Base-by-base conservation (phyloP, 257 asterid species). In the Solanum okadae region DNA sequence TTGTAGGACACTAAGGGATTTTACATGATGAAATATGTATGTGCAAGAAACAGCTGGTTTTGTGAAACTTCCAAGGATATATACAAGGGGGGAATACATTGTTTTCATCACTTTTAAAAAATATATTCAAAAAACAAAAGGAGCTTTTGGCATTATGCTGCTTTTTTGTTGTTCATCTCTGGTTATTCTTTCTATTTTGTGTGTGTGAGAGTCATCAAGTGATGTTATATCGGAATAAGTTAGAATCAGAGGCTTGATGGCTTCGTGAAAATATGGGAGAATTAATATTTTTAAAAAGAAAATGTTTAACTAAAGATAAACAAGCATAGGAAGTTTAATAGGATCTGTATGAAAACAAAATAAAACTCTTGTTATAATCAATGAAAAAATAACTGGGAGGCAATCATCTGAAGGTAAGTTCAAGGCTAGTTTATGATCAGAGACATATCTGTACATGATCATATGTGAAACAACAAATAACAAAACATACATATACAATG, bases 61-160 rank as follows among this genome's bases (percentile, higher is more conserved):
- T 94, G 94, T 94, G 99, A 92, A 91, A 61, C 63, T 92, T 90
- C 86, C 98, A 89, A 95, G 98, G 92, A 92, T 83, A 52, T 7
- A 85, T 63, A 16, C 79, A 65, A 13, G 78, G 87, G 77, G 9
- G 87, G 79, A 22, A 65, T 65, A 63, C 73, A 33, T 79, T 79
- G 65, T 44, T 79, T 44, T 91, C 79, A 85, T 91, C 98, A 93
- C 79, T 49, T 86, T 78, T 49, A 1, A 70, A 29, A 70, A 1
- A 0, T 65, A 34, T 37, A 38, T 71, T 38, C 29, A 68, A 63
- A 35, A 56, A 49, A 12, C 0, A 31, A 42, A 82, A 37, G 31
- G 27, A 37, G 46, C 8, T 27, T 20, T 85, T 78, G 77, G 46
- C 75, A 46, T 56, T 83, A 86, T 84, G 44, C 84, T 63, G 37